These are phyloP conservation scores for Jatropha podagrica DNA, from an alignment of 441 rosid species.

Conservation along the genomic window DNA sequence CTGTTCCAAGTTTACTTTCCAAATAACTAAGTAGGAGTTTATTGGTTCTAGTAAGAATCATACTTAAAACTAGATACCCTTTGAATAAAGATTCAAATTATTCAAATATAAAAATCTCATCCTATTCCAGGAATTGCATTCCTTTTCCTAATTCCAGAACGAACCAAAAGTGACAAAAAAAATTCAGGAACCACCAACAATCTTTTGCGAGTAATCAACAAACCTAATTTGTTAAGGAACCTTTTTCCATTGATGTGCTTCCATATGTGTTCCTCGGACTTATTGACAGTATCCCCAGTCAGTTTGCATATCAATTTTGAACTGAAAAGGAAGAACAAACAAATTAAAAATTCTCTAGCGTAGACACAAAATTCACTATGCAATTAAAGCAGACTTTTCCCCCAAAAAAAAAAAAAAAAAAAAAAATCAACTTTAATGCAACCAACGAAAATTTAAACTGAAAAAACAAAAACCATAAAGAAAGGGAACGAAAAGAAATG, in stretches of 20 bases:
- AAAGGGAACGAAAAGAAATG: background rate
- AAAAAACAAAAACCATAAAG: conserved; percentile 4
- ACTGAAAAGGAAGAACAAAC: conserved; percentile 32
- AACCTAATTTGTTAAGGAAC: conserved; percentile 88
- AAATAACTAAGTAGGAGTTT: no score
- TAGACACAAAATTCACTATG: background rate
- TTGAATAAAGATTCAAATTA: no score
- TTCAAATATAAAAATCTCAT: background rate
- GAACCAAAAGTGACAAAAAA: no score
- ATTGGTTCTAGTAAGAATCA: no score
- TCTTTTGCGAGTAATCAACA: no score
- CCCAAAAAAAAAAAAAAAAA: background rate
- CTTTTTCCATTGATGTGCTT: conserved; percentile 86
- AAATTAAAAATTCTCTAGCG: background rate
- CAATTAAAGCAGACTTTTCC: background rate
- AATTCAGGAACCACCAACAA: no score
- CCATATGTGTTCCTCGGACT: conserved; percentile 93
- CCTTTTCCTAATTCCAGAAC: no score
- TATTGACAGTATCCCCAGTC: conserved; percentile 84
- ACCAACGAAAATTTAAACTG: background rate
- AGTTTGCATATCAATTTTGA: conserved; percentile 81
- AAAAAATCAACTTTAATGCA: background rate
- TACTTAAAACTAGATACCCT: no score
- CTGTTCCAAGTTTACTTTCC: no score
- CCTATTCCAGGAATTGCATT: no score